Evolutionary conservation across 2,329 filamentous ascomycete genomes (phyloP), one percentile per base, ranked within the genome.

Genomic region (Hymenoscyphus fraxineus): DNA sequence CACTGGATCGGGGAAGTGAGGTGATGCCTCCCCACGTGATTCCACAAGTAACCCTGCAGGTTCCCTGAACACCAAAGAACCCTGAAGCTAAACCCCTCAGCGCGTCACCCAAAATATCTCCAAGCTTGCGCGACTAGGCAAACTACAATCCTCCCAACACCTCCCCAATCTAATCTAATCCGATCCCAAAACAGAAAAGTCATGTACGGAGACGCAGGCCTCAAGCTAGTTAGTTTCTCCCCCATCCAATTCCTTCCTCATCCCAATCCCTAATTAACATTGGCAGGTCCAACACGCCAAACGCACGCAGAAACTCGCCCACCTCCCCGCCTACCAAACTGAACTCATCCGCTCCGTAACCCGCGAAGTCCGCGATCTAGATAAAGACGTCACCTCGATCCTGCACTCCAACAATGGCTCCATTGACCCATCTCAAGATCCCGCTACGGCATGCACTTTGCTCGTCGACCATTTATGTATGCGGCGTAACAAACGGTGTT

Each of bases 391-490:
- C 39, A 82, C 85, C 47, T 85, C 86, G 63, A 86, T 96, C 35
- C 85, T 98, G 39, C 89, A 91, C 64, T 91, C 92, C 0, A 95
- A 94, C 76, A 86, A 90, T 68, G 90, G 90, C 66, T 89, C 88
- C 0, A 98, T 98, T 80, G 89, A 97, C 71, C 94, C 92, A 88
- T 85, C 88, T 16, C 85, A 88, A 12, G 88, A 97, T 73, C 92
- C 92, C 56, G 91, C 91, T 10, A 89, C 89, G 39, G 93, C 94
- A 2, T 96, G 92, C 75, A 91, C 92, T 1, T 82, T 99, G 31
- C 86, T 99, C 27, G 93, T 98, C 66, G 91, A 97, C 76, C 94
- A 99, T 76, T 81, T 99, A 12, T 93, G 91, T 70, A 97, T 98
- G 90, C 88, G 95, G 59, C 86, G 95, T 63, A 97, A 99, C 77